These are phyloP conservation scores for Trichoderma afroharzianum DNA, from an alignment of 2,329 filamentous ascomycete genomes.

Conservation along the genomic window DNA sequence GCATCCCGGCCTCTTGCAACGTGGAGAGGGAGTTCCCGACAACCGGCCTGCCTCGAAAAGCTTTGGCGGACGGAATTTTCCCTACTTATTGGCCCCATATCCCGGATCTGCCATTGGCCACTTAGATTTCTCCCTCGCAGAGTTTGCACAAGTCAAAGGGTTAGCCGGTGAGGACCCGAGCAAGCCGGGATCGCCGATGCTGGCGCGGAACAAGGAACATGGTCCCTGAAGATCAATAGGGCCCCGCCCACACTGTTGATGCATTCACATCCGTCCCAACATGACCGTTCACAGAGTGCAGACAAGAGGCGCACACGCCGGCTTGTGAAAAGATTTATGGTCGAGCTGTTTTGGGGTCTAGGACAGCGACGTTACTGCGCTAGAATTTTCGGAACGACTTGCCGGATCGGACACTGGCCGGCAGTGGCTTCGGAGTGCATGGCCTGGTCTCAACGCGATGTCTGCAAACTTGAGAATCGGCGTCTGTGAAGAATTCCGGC, in stretches of 20 bases:
- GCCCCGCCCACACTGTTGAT: neutral
- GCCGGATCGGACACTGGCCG: neutral
- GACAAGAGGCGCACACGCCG: neutral
- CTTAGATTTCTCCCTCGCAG: neutral
- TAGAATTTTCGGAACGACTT: neutral
- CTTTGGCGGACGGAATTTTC: neutral
- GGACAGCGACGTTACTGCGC: neutral
- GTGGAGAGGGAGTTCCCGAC: neutral
- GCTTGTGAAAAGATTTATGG: neutral
- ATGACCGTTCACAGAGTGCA: neutral
- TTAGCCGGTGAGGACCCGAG: neutral
- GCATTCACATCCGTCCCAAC: neutral
- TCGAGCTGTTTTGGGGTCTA: neutral
- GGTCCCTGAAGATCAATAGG: constrained; percentile 11
- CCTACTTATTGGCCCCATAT: neutral
- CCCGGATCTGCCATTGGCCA: constrained; percentile 1
- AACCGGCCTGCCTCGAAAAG: neutral
- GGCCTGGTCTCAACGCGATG: neutral
- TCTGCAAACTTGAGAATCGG: neutral
- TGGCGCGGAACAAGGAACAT: constrained; percentile 4
- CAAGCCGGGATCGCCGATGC: constrained; percentile 10
- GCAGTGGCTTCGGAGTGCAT: neutral
- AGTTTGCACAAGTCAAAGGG: neutral
- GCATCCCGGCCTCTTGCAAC: neutral
- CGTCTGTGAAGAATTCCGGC: neutral